These are phyloP conservation scores for Tephrocybe sp. DNA, from an alignment of 768 basidiomycete species.

Conservation along the genomic window DNA sequence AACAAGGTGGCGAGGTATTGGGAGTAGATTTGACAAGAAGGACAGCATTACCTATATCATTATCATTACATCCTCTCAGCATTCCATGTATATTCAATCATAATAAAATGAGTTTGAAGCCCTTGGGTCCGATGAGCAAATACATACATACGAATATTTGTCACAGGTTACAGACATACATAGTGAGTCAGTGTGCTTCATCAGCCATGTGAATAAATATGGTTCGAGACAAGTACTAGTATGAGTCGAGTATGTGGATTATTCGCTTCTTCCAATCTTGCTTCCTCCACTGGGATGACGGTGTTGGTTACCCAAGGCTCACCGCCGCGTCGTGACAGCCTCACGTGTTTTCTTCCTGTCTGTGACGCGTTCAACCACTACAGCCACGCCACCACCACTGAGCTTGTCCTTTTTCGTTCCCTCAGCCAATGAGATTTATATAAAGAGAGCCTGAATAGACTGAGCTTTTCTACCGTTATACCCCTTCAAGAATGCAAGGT, in stretches of 20 bases:
- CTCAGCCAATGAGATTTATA: conserved; percentile 8
- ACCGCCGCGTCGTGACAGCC: too few species aligned
- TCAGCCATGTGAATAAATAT: too few species aligned
- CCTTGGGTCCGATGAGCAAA: neutral
- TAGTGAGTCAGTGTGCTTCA: too few species aligned
- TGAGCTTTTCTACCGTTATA: neutral
- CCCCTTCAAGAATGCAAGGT: neutral
- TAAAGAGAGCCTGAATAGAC: neutral
- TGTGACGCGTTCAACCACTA: neutral
- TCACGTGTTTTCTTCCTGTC: too few species aligned
- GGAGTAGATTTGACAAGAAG: conserved; percentile 47
- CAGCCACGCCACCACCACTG: conserved; percentile 3
- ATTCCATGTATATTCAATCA: conserved; percentile 4
- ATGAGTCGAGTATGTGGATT: too few species aligned
- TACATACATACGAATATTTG: too few species aligned
- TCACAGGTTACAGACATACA: too few species aligned
- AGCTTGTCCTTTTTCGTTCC: conserved; percentile 7
- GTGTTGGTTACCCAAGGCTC: too few species aligned
- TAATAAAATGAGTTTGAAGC: conserved; percentile 11
- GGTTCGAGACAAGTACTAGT: too few species aligned
- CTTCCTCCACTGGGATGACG: too few species aligned
- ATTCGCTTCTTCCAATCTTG: too few species aligned
- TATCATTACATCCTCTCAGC: neutral
- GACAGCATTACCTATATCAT: too few species aligned
- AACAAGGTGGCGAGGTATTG: conserved; percentile 72